Evolutionary conservation across 2,329 filamentous ascomycete species (phyloP).

Genomic region (Thyridium curvatum): DNA sequence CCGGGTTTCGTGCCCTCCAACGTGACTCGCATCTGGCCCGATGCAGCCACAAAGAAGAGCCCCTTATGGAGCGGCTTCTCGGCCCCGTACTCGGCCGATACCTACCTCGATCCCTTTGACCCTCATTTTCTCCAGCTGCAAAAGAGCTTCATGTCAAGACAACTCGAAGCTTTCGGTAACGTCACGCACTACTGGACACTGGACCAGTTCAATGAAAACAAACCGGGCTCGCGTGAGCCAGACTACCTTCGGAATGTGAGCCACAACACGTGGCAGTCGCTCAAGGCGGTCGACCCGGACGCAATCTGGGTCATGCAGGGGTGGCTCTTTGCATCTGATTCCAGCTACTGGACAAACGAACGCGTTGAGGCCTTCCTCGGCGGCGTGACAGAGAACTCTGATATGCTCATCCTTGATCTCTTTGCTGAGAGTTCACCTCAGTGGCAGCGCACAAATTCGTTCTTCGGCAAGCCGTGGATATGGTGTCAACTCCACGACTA

Average conservation of each 20-base stretch:
- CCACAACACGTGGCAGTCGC: conserved; percentile 33
- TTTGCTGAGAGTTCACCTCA: conserved; percentile 42
- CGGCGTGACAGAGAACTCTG: conserved; percentile 31
- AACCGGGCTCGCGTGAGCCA: conserved; percentile 36
- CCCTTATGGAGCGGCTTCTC: conserved; percentile 36
- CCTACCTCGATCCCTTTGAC: conserved; percentile 41
- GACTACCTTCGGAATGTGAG: conserved; percentile 34
- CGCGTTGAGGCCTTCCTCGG: conserved; percentile 41
- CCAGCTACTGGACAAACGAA: conserved; percentile 34
- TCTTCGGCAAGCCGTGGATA: conserved; percentile 46
- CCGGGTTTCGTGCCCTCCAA: conserved; percentile 41
- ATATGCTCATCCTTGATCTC: conserved; percentile 45
- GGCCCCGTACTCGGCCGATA: conserved; percentile 33
- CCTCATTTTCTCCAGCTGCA: conserved; percentile 34
- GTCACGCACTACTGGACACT: conserved; percentile 41
- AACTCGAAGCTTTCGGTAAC: conserved; percentile 38
- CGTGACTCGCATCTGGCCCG: conserved; percentile 31
- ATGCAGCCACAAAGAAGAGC: conserved; percentile 34
- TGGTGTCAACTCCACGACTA: conserved; percentile 47
- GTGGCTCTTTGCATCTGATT: conserved; percentile 40
- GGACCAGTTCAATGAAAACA: conserved; percentile 48
- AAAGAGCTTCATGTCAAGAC: conserved; percentile 36
- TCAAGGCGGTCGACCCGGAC: conserved; percentile 39
- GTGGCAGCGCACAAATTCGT: conserved; percentile 42
- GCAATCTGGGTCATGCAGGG: conserved; percentile 48